Evolutionary conservation across 176 grass and related monocot species (phyloP), one percentile per base, ranked within the genome.

Genomic region (Coix lacrymajobi): DNA sequence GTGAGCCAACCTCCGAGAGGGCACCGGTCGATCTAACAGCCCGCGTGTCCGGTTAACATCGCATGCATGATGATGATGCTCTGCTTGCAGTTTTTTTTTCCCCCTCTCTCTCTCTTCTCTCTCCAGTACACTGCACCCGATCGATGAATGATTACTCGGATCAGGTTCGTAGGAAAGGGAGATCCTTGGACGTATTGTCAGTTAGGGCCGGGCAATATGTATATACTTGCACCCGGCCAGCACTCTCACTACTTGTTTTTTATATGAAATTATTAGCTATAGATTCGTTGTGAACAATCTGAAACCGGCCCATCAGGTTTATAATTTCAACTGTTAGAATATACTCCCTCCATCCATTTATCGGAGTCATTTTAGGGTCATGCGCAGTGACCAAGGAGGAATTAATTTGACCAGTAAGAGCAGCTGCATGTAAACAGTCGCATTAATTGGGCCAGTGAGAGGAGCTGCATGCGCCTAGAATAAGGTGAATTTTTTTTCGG

Each of bases 31-130:
- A 91, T 84, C 86, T 82, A 91, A 85, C 85, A 82, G 86, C 67
- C 33, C 60, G 60, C 11, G 16, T 62, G 49, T 44, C 32, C 31
- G 77, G 89, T 91, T 67, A 85, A 88, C 52, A 67, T 71, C 19
- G 82, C 82, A 88, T 91, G 82, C 79, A 88, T 91, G 89, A 45
- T 86, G 31, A 44, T 64, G n/a, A n/a, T n/a, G n/a, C n/a, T n/a
- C n/a, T n/a, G n/a, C 71, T 84, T 54, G 76, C 81, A 8, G 60
- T 65, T 49, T 51, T 19, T 22, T 10, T 64, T 66, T 75, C 20
- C 37, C 52, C 11, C 12, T 45, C 43, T 45, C 43, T 44, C 41
- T 44, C 43, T 14, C 30, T 65, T 14, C 30, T 72, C 36, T 56
- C 43, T 65, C 33, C 5, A 1, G 9, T 3, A 10, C 7, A 34